phyloP scores from a whole-genome alignment of 2,329 filamentous ascomycete genomes.

The Diaporthe sp. region DNA sequence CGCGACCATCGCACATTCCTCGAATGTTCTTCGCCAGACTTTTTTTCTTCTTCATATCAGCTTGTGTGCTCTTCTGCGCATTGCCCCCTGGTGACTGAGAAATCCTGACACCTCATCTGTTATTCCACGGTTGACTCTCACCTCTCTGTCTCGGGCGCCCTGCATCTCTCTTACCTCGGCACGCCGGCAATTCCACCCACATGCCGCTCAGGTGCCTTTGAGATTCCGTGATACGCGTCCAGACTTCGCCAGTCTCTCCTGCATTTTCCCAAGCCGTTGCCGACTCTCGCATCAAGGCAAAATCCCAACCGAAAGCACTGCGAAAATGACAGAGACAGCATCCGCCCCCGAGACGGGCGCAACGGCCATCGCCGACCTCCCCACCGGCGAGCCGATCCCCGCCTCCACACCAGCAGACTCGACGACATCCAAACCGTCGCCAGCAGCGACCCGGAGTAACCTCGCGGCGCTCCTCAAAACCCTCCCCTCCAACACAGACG shows the following conservation, averaged over 20 bases:
- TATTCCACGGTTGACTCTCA: background rate
- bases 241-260: background rate
- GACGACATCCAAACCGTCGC: slow-evolving; percentile 31
- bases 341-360: slow-evolving; percentile 27
- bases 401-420: slow-evolving; percentile 37
- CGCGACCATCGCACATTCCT: background rate
- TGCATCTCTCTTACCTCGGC: slow-evolving; percentile 1
- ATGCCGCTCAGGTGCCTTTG: background rate
- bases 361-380: slow-evolving; percentile 46
- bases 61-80: background rate
- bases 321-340: slow-evolving; percentile 31
- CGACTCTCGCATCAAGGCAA: background rate
- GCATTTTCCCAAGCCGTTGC: background rate
- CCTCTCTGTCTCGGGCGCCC: background rate
- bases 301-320: background rate
- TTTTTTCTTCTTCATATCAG: background rate
- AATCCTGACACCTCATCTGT: background rate
- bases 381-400: slow-evolving; percentile 49
- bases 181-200: slow-evolving; percentile 13
- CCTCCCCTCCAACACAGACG: slow-evolving; percentile 57
- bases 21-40: background rate
- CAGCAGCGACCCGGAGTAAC: slow-evolving; percentile 36
- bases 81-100: background rate
- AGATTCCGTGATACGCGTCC: background rate
- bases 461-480: slow-evolving; percentile 44